Evolutionary conservation across 176 grass and related monocot species (phyloP).

Genomic region (Phoenix roebelenii): DNA sequence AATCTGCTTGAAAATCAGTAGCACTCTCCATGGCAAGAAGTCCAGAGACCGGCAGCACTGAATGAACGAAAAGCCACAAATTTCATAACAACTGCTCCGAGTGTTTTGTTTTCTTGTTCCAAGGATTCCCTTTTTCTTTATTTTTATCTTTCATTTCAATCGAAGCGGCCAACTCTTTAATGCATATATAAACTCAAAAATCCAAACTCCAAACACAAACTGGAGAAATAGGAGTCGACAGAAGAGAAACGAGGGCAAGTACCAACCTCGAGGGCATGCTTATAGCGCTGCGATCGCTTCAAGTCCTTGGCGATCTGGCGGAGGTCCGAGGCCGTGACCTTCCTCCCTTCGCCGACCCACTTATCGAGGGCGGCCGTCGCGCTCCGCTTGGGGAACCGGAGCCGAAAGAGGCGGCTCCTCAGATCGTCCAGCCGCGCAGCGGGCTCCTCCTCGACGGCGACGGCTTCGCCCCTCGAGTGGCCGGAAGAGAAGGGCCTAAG

Average conservation of each 20-base stretch:
- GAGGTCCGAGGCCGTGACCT: slow-evolving; percentile 29
- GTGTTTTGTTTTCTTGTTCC: too few species aligned
- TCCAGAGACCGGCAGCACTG: too few species aligned
- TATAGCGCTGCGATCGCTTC: slow-evolving; percentile 32
- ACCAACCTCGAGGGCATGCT: slow-evolving; percentile 58
- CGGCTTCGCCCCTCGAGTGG: background rate
- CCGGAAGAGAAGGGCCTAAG: slow-evolving; percentile 15
- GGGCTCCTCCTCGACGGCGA: background rate
- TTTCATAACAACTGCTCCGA: too few species aligned
- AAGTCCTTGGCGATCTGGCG: slow-evolving; percentile 28
- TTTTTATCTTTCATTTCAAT: too few species aligned
- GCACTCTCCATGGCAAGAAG: too few species aligned
- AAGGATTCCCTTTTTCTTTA: too few species aligned
- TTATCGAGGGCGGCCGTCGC: slow-evolving; percentile 27
- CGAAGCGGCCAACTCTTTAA: too few species aligned
- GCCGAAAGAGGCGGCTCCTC: slow-evolving; percentile 27
- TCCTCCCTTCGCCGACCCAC: slow-evolving; percentile 32
- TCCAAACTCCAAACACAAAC: too few species aligned
- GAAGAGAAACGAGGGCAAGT: background rate
- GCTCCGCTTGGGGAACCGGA: slow-evolving; percentile 14
- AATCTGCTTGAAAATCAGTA: too few species aligned
- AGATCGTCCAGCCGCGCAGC: slow-evolving; percentile 15
- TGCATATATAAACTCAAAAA: too few species aligned
- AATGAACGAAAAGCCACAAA: too few species aligned
- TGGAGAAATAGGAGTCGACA: too few species aligned